phyloP scores from a whole-genome alignment of 805 yeast genomes.

The Myxozyma neglecta region DNA sequence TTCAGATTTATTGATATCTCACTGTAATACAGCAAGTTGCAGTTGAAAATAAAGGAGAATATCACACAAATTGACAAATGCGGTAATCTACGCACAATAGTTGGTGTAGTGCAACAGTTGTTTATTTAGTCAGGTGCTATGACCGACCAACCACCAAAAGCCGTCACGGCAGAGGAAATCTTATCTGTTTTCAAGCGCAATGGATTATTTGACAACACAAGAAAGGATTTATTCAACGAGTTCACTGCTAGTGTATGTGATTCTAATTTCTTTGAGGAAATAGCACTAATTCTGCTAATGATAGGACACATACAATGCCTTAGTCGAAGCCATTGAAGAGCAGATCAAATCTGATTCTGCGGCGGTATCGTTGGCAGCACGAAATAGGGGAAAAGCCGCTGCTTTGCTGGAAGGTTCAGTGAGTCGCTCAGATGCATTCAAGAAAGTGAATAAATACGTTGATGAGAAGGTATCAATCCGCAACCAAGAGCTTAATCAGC shows the following conservation, averaged over 20 bases:
- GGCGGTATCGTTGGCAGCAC: conserved; percentile 21
- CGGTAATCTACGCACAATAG: background rate
- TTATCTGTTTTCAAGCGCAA: conserved; percentile 29
- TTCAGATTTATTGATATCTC: background rate
- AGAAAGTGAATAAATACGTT: conserved; percentile 27
- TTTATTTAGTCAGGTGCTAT: background rate
- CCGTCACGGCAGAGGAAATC: conserved; percentile 45
- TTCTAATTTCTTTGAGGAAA: background rate
- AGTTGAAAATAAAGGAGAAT: background rate
- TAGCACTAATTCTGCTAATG: background rate
- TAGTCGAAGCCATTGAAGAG: conserved; percentile 16
- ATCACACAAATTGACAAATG: too few relatives aligned
- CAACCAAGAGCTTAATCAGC: conserved; percentile 7
- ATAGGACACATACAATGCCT: conserved; percentile 8
- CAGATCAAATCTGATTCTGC: conserved; percentile 15
- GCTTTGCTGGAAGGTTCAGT: conserved; percentile 34
- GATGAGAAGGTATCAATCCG: conserved; percentile 21
- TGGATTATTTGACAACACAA: conserved; percentile 31
- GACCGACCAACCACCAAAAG: background rate
- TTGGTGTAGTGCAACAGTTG: background rate
- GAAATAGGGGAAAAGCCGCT: conserved; percentile 32
- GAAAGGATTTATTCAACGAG: conserved; percentile 27
- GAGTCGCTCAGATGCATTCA: conserved; percentile 28
- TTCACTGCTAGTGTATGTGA: conserved; percentile 30
- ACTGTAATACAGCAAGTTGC: too few relatives aligned